Percentiles rank a stretch among this genome's conserved stretches.
These are phyloP conservation scores for Priceomyces medius DNA, from an alignment of 805 yeast species.

Conservation along the genomic window DNA sequence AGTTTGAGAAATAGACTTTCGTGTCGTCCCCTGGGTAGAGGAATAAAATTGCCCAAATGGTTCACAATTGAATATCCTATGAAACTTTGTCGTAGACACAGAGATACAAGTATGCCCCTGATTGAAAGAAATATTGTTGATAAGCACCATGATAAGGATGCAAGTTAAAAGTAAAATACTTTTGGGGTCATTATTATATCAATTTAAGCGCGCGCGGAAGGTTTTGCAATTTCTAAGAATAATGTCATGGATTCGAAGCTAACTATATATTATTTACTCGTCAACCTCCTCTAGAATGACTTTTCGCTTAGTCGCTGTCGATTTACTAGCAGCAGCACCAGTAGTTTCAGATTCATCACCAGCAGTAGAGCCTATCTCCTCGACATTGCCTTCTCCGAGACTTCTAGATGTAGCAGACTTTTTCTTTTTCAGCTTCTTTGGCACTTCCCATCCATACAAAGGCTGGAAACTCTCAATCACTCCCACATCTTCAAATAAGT, in stretches of 20 bases:
- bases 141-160: conserved; percentile 17
- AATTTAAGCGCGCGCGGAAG: conserved; percentile 4
- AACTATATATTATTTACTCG: conserved; percentile 18
- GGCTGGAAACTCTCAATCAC: conserved; percentile 90
- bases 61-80: conserved; percentile 43
- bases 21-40: conserved; percentile 15
- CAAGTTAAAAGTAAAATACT: neutral
- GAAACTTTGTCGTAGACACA: conserved; percentile 29
- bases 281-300: conserved; percentile 44
- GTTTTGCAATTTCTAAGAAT: neutral
- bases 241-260: too few relatives aligned
- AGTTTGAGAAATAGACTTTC: conserved; percentile 13
- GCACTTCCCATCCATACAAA: conserved; percentile 75
- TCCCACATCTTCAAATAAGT: conserved; percentile 92
- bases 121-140: conserved; percentile 40
- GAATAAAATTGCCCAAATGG: conserved; percentile 46
- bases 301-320: conserved; percentile 25
- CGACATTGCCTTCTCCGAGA: neutral
- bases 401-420: conserved; percentile 7
- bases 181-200: neutral
- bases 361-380: neutral
- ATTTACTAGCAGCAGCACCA: conserved; percentile 15
- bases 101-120: conserved; percentile 43
- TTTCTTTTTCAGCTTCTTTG: conserved; percentile 28
- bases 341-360: conserved; percentile 10